Evolutionary conservation across 1,284 basidiomycete species (phyloP).

Genomic region (Porodaedalea pini): DNA sequence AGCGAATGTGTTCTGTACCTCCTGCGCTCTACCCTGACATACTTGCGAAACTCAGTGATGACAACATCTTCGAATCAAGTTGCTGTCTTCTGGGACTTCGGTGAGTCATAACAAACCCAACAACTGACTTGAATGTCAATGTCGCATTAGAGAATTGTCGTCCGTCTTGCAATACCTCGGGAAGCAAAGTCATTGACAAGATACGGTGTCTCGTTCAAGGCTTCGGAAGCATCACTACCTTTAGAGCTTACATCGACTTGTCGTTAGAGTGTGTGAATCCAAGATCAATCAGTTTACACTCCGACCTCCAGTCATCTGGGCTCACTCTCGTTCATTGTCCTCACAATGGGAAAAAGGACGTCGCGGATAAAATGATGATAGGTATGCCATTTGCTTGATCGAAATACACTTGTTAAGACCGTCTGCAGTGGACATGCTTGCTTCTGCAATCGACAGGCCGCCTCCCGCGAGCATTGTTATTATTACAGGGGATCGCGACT

Average conservation of each 20-base stretch:
- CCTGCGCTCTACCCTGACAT: not conserved
- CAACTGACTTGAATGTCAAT: not conserved
- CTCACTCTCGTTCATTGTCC: conserved; percentile 44
- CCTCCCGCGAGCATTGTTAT: conserved; percentile 49
- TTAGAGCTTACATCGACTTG: conserved; percentile 27
- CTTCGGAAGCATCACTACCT: conserved; percentile 20
- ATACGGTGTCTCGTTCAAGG: conserved; percentile 19
- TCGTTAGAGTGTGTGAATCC: conserved; percentile 22
- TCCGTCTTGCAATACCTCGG: conserved; percentile 41
- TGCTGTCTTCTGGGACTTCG: conserved; percentile 63
- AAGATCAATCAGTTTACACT: conserved; percentile 26
- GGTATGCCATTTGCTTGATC: not conserved
- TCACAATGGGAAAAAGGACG: conserved; percentile 39
- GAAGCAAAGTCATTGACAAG: conserved; percentile 38
- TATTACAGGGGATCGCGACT: conserved; percentile 57
- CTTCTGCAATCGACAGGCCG: conserved; percentile 54
- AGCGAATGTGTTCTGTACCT: not conserved
- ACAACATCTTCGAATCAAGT: conserved; percentile 31
- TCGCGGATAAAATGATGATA: conserved; percentile 40
- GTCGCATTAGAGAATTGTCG: conserved; percentile 51
- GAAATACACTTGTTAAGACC: not conserved
- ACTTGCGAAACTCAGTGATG: not conserved
- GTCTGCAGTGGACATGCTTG: conserved; percentile 54
- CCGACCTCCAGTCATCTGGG: conserved; percentile 39
- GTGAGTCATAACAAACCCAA: conserved; percentile 29